Evolutionary conservation across 257 asterid species (phyloP).

Genomic region (Ligustrum vulgare): DNA sequence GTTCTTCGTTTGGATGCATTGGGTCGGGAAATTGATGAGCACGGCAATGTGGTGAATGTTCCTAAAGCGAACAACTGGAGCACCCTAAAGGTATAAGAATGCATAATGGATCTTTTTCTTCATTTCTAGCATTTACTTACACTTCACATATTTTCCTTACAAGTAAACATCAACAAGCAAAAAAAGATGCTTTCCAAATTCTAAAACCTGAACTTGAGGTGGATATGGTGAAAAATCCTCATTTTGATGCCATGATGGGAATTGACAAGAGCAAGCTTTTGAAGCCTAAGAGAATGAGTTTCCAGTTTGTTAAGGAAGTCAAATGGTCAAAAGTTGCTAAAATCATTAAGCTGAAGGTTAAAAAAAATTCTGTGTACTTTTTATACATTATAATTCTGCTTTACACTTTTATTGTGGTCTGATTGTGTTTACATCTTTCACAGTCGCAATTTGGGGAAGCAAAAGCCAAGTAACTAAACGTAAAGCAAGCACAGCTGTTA

Average conservation of each 20-base stretch:
- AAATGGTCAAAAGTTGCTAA: conserved; percentile 97
- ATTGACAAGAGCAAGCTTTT: conserved; percentile 75
- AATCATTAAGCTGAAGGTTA: conserved; percentile 70
- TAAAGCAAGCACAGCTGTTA: conserved; percentile 89
- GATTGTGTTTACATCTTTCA: conserved; percentile 11
- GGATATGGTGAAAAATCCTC: conserved; percentile 83
- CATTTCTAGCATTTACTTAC: background rate
- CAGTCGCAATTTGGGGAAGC: conserved; percentile 96
- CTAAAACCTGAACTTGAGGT: conserved; percentile 93
- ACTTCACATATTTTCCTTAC: background rate
- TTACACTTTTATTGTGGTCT: conserved; percentile 16
- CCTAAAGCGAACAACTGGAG: conserved; percentile 75
- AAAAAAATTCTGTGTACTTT: background rate
- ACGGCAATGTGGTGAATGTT: conserved; percentile 78
- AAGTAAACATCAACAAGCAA: conserved; percentile 98
- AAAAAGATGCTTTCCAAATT: conserved; percentile 92
- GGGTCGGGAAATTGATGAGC: conserved; percentile 96
- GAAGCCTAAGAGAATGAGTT: conserved; percentile 79
- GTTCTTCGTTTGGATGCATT: conserved; percentile 90
- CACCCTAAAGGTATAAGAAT: conserved; percentile 73
- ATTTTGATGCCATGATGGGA: conserved; percentile 86
- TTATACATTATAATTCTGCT: background rate
- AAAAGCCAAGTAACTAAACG: conserved; percentile 82
- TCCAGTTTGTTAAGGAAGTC: conserved; percentile 98
- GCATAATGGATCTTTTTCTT: background rate